Evolutionary conservation across 805 yeast species (phyloP), one percentile per base, ranked within the genome.

Genomic region (Barnettozyma sucrosica): DNA sequence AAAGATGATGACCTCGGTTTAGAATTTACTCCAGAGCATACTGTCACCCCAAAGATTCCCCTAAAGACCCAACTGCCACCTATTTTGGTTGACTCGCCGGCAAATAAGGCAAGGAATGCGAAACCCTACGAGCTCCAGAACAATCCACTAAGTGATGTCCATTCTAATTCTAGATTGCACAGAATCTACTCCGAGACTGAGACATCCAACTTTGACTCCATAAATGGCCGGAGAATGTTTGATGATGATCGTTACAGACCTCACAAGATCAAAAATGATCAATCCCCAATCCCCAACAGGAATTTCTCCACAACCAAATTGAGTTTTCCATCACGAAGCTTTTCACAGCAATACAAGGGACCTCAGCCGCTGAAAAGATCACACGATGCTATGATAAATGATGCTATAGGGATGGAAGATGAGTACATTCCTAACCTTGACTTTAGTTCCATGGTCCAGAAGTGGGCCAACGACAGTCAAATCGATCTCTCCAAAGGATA

Each of bases 371-470:
- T 43, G 41, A 43, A 39, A 41, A 32, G 51, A 47, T 38, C 44
- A 19, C 46, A 34, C 25, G 38, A 39, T 7, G 23, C 32, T 5
- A 32, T 25, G 30, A 20, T 39, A 7, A 14, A 34, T 5, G 41
- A 44, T 2, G 20, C 41, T 13, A 46, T 28, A 32, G 89, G 88
- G 1, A 67, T 84, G 54, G 84, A 81, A 56, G 92, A 85, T 61
- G 93, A 86, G 58, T 85, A 85, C 56, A 75, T 86, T 14, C 92
- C 92, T 0, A 86, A 83, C 42, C 68, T 85, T 25, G 81, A 81
- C 55, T 82, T 81, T 51, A 67, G 62, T n/a, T 57, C 71, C 36
- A 72, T 75, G 23, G 63, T 79, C 1, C 62, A 67, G 44, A 67
- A 69, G 46, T 81, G 85, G 85, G 28, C 45, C 6, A 47, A 41